A percentile compares a stretch with the other conserved stretches of the same genome.
These are phyloP conservation scores for Leccinum broughii DNA, from an alignment of 768 basidiomycete species.

Conservation along the genomic window DNA sequence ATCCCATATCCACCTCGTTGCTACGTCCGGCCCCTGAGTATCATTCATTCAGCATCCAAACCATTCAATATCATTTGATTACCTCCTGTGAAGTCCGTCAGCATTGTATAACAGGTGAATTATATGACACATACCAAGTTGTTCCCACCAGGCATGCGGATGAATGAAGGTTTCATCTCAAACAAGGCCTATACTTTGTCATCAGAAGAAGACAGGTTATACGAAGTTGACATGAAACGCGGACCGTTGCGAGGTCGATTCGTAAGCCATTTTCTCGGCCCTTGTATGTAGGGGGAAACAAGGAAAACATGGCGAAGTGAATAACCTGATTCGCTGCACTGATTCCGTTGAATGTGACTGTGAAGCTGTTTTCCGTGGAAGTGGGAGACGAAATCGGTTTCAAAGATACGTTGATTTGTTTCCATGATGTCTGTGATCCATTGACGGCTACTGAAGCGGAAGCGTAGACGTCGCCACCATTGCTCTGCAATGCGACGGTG, in stretches of 20 bases:
- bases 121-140: conserved; percentile 45
- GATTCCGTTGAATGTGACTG: conserved; percentile 47
- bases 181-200: conserved; percentile 41
- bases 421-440: conserved; percentile 49
- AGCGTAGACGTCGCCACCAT: conserved; percentile 43
- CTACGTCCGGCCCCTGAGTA: conserved; percentile 49
- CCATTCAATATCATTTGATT: conserved; percentile 1
- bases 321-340: conserved; percentile 43
- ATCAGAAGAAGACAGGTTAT: neutral
- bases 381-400: conserved; percentile 41
- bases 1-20: conserved; percentile 64
- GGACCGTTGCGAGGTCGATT: conserved; percentile 55
- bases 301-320: conserved; percentile 57
- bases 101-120: conserved; percentile 21
- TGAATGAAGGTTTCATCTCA: conserved; percentile 57
- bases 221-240: neutral
- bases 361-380: conserved; percentile 50
- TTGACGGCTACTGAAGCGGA: conserved; percentile 37
- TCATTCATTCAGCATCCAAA: neutral
- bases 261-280: conserved; percentile 59
- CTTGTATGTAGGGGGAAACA: conserved; percentile 70
- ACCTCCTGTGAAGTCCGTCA: conserved; percentile 39
- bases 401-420: conserved; percentile 42
- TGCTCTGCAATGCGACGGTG: conserved; percentile 46
- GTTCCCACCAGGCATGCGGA: conserved; percentile 67